Evolutionary conservation across 208 protist species (phyloP), one percentile per base, ranked within the genome.

Genomic region (Leishmania lainsoni): DNA sequence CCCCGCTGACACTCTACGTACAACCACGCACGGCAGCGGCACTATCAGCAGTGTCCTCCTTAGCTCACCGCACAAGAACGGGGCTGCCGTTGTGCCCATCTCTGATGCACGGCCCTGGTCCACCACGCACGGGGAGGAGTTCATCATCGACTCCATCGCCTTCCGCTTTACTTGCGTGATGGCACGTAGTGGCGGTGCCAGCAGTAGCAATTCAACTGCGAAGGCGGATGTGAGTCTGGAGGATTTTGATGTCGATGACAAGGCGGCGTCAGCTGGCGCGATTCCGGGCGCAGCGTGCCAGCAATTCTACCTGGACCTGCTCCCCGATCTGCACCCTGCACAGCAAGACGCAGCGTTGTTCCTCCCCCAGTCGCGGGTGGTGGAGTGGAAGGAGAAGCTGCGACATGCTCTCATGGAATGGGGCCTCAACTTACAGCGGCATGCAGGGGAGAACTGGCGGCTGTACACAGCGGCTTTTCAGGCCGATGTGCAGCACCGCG

Each of bases 401-500:
- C 80, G 82, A 35, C 52, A 45, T 75, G 68, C 58, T 14, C 83
- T 92, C 52, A 79, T 92, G 39, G 81, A 92, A 52, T 92, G 89
- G 89, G 80, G 86, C n/a, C 76, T 92, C 29, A 39, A 51, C 69
- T 78, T 92, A 54, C 89, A 84, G 65, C 72, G 59, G 61, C 69
- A 83, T 63, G 70, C 85, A 10, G 78, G 73, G 42, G 58, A 82
- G 74, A 86, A 87, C 69, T 84, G 83, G 80, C 70, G 83, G 17
- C 81, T 81, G 29, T 89, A 89, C 86, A 81, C 79, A 22, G 12
- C 81, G 16, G 75, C 79, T 5, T 79, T 83, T 17, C 76, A 80
- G 32, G 68, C 76, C 2, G 86, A 83, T 22, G 83, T 93, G 48
- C 90, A 96, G 61, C 83, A 80, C 59, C 86, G 92, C 35, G 92